Conservation (phyloP, 2,329 filamentous ascomycete species). For the Cladophialophora bantiana region DNA sequence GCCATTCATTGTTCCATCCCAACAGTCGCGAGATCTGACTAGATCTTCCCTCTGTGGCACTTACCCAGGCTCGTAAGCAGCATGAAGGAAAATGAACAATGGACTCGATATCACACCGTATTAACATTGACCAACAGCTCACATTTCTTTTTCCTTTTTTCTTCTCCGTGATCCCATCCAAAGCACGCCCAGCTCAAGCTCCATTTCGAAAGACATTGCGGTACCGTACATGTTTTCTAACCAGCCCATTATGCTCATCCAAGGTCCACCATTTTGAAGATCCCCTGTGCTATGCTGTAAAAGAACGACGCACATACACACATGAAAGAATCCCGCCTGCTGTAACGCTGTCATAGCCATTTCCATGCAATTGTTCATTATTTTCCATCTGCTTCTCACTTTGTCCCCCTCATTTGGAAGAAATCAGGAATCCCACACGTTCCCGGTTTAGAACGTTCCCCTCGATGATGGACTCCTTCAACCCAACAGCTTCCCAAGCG, state of each 20-base stretch:
- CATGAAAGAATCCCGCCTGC: conserved; percentile 22
- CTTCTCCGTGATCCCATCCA: conserved; percentile 10
- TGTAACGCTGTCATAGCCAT: conserved; percentile 24
- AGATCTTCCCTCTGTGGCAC: background rate
- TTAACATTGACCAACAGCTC: background rate
- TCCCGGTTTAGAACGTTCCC: conserved; percentile 30
- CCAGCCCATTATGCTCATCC: conserved; percentile 13
- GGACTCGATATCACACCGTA: background rate
- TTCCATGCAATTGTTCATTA: conserved; percentile 12
- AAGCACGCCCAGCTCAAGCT: conserved; percentile 6
- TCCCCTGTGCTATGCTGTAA: conserved; percentile 18
- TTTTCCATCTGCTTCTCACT: background rate
- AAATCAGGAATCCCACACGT: conserved; percentile 37
- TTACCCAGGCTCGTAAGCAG: background rate
- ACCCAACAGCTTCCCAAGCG: conserved; percentile 38
- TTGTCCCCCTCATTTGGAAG: conserved; percentile 22
- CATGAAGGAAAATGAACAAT: background rate
- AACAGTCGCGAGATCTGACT: background rate
- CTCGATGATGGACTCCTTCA: conserved; percentile 32
- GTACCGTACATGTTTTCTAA: conserved; percentile 17
- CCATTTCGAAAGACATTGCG: conserved; percentile 6
- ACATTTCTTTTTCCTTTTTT: conserved; percentile 2
- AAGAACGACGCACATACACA: conserved; percentile 11
- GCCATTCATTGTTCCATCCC: background rate
- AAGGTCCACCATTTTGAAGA: conserved; percentile 8